Evolutionary conservation across 2,329 filamentous ascomycete species (phyloP).

Genomic region (Pseudogymnoascus sp.): DNA sequence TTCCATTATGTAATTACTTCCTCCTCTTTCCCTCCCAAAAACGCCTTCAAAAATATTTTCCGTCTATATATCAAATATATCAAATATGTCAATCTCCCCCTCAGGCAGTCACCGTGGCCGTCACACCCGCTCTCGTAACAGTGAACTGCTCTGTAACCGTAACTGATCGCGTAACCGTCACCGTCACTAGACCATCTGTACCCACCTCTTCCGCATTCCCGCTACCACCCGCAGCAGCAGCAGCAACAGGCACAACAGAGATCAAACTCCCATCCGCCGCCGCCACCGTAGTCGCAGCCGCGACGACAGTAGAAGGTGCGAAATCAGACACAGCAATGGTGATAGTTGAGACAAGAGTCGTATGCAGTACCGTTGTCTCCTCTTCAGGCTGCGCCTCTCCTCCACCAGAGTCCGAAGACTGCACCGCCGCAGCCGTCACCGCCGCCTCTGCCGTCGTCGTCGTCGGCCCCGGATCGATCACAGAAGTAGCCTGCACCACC

Average conservation of each 20-base stretch:
- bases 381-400: neutral
- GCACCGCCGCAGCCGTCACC: neutral
- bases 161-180: constrained; percentile 9
- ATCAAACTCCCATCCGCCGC: neutral
- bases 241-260: neutral
- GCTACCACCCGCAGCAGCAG: neutral
- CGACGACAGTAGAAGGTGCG: neutral
- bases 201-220: neutral
- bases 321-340: neutral
- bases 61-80: neutral
- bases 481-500: neutral
- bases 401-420: neutral
- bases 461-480: neutral
- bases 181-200: neutral
- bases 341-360: neutral
- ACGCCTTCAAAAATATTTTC: neutral
- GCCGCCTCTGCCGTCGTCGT: neutral
- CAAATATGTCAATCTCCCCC: no score
- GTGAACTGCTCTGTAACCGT: constrained; percentile 8
- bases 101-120: neutral
- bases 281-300: neutral
- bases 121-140: neutral
- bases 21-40: neutral
- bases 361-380: neutral
- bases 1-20: neutral